Base-by-base conservation (phyloP, 768 basidiomycete genomes). In the Leucocoprinus birnbaumii region DNA sequence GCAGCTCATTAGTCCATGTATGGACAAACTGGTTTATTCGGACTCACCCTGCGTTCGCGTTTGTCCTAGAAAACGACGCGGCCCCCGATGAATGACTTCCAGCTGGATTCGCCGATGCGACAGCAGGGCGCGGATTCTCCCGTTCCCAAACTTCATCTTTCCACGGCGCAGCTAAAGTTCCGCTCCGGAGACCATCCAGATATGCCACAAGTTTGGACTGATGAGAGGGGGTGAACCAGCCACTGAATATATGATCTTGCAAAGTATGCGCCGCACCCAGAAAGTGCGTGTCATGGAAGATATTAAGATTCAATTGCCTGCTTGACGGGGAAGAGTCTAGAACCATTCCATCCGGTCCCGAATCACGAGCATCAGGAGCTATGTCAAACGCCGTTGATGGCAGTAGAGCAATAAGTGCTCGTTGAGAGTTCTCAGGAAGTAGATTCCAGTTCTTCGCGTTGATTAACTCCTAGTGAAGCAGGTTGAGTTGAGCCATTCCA, bases 71-170 rank as follows among this genome's bases (percentile, higher is more conserved):
- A 60, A 18, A 56, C 45, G 48, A 43, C 38, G 35, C 59, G 46
- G 51, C 56, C 31, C 22, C 50, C 8, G 34, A 61, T 42, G 55
- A 53, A 21, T 38, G 42, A 37, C 49, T 27, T n/a, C 58, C 21
- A 37, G 34, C 46, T 3, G 50, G 46, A 14, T 57, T 40, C n/a
- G 53, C 47, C 26, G 53, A 42, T 51, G 60, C 48, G 27, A 51
- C 11, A 11, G 31, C 46, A 18, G 54, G 48, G 14, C 11, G 47
- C 22, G 62, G 62, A 43, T 82, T 76, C 4, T 78, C 75, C 37
- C 65, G 66, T 46, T 75, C 75, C 84, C 84, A 86, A 31, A 71
- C 74, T 31, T 85, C 80, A 61, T 86, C 84, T 61, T 86, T 86
- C 82, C 83, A 85, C 37, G 80, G 73, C 11, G 77, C 83, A 26